Base-by-base conservation (phyloP, 768 basidiomycete species). In the Psilocybe cubensis region DNA sequence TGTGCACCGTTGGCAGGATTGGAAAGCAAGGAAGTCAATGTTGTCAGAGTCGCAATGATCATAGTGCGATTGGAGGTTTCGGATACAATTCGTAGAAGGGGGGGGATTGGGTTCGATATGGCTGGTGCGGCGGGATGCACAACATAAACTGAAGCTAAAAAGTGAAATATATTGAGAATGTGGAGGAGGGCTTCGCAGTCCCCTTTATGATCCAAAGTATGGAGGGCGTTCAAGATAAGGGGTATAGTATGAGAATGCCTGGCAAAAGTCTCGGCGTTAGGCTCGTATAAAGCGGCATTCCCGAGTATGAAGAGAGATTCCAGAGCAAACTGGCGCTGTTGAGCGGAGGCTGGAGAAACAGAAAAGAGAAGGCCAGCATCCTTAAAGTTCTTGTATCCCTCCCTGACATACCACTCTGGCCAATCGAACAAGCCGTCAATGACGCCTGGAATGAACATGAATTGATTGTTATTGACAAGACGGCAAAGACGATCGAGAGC, bases 221-320 rank as follows among this genome's bases (percentile, higher is more conserved):
- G 79, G 52, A 96, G 74, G 0, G 88, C 79, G 40, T 83, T 82
- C 56, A 89, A 76, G 20, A 93, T 77, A 8, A 95, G 72, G 11
- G 85, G 81, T 52, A 87, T 75, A 2, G 89, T 89, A 41, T 85
- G 83, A 12, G 82, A 76, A 60, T 86, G 83, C 20, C 71, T 72
- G 2, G 81, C 72, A 25, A 95, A 75, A 56, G 88, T 85, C 38
- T 76, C 70, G 3, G 84, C 83, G 62, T 92, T 94, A 49, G 78
- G 76, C 43, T 88, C 86, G 58, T 86, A 81, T 41, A 89, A 73
- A n/a, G 88, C 83, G 5, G 88, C 82, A 70, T 97, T 97, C n/a
- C 95, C 85, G 40, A 99, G 79, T 56, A 97, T 79, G 61, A 92
- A 88, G 41, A 95, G 78, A 2, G 91, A 91, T 67, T 96, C 92